Conservation (phyloP, 225 moss, liverwort and hornwort species). For the Sphagnum tenellum region DNA sequence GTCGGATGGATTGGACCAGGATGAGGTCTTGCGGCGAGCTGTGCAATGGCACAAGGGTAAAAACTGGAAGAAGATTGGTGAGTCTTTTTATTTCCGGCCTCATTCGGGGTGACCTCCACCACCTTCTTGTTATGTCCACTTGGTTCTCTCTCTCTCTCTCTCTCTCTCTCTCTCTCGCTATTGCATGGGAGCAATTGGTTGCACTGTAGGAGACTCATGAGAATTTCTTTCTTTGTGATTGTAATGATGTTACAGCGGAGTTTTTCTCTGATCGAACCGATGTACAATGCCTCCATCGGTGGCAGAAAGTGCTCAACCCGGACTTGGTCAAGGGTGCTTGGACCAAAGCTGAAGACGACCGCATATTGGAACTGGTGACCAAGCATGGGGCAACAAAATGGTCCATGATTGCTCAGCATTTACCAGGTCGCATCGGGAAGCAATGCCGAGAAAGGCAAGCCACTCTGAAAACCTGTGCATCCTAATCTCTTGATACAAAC, state of each 20-base stretch:
- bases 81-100: neutral
- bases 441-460: constrained; percentile 92
- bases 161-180: too few species aligned
- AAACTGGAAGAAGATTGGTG: constrained; percentile 99
- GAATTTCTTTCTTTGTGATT: constrained; percentile 33
- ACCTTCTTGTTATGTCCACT: constrained; percentile 78
- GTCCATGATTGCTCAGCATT: constrained; percentile 43
- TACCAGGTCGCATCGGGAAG: constrained; percentile 94
- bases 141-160: constrained; percentile 18
- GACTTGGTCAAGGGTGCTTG: constrained; percentile 87
- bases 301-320: constrained; percentile 96
- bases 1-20: constrained; percentile 23
- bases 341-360: constrained; percentile 97
- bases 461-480: too few species aligned
- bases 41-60: constrained; percentile 97
- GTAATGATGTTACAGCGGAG: constrained; percentile 82
- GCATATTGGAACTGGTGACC: constrained; percentile 88
- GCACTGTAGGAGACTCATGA: constrained; percentile 49
- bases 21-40: constrained; percentile 83
- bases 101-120: constrained; percentile 69
- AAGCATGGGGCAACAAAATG: constrained; percentile 61
- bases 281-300: constrained; percentile 79
- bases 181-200: constrained; percentile 88
- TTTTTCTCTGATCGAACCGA: constrained; percentile 81
- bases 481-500: too few species aligned